A percentile compares a stretch with the other conserved stretches of the same genome.
Evolutionary conservation across 2,329 filamentous ascomycete species (phyloP).

Genomic region (Orbilia ellipsospora): DNA sequence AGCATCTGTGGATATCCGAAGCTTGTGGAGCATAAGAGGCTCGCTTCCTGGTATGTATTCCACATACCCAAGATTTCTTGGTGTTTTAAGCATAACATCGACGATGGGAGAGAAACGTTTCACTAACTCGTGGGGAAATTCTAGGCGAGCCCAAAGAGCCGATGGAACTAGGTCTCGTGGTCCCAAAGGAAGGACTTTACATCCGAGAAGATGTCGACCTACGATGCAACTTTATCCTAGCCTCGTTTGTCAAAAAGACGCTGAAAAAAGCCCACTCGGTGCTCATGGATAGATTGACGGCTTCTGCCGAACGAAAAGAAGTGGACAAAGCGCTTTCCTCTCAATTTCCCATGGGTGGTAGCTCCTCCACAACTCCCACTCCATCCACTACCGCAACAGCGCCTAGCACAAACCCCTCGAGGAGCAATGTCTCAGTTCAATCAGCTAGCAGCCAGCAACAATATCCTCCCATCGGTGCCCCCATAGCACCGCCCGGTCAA

Average conservation of each 20-base stretch:
- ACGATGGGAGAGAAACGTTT: neutral
- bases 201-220: conserved; percentile 87
- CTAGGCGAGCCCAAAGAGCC: conserved; percentile 73
- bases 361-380: neutral
- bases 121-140: neutral
- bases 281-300: conserved; percentile 74
- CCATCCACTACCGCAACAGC: too few species aligned
- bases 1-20: conserved; percentile 80
- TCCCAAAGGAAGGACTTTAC: conserved; percentile 77
- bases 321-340: conserved; percentile 54
- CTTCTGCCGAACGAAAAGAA: conserved; percentile 65
- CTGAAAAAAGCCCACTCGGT: conserved; percentile 78
- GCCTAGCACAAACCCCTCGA: neutral
- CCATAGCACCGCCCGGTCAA: conserved; percentile 17
- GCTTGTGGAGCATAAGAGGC: conserved; percentile 80
- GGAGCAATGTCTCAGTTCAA: neutral
- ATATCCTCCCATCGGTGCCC: neutral
- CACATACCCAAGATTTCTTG: neutral
- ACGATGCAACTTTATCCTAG: conserved; percentile 80
- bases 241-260: conserved; percentile 82
- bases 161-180: conserved; percentile 74
- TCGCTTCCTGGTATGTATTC: conserved; percentile 66
- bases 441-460: neutral
- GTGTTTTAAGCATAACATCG: neutral
- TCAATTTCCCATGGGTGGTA: conserved; percentile 27